Base-by-base conservation (phyloP, 2,329 filamentous ascomycete genomes). In the Ceratocystis destructans region DNA sequence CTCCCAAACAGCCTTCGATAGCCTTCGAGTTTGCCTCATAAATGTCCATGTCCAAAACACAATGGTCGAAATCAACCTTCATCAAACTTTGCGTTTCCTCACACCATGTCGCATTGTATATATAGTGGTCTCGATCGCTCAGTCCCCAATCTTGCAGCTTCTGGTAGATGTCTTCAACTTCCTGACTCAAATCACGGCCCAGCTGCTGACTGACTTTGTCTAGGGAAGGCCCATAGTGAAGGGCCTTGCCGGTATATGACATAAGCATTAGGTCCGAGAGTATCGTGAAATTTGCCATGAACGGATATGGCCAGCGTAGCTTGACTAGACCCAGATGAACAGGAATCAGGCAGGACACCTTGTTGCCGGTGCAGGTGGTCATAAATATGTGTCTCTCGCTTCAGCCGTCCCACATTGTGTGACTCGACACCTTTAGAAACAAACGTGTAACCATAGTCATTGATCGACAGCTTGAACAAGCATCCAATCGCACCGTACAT, bases 231-330 rank as follows among this genome's bases (percentile, higher is more conserved):
- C 8, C 3, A 6, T 37, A 37, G 5, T 37, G 2, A 37, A 37
- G 33, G 2, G 25, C 17, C 22, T 57, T 4, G 90, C 53, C 53
- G 3, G 53, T 17, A 8, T 57, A 57, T 5, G 53, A 57, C 15
- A n/a, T 33, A 12, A 57, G 25, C 53, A 57, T 57, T 10, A 33
- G 5, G 10, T 57, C 7, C 8, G 22, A 28, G 2, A 57, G 22
- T 22, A 8, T 33, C 6, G 25, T n/a, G 2, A 57, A 57, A 10
- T 12, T 28, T 10, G 15, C 17, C 7, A 28, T 22, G 12, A 57
- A n/a, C 15, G 53, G 25, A 28, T 57, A 57, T 5, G 25, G 53
- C 1, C 17, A 22, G 8, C 5, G 15, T 1, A 57, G 53, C 8
- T 57, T 28, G 2, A 57, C 5, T 3, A 57, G 53, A 31, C 53